phyloP scores from a whole-genome alignment of 768 basidiomycete genomes.

The Phaeotremella fagi region DNA sequence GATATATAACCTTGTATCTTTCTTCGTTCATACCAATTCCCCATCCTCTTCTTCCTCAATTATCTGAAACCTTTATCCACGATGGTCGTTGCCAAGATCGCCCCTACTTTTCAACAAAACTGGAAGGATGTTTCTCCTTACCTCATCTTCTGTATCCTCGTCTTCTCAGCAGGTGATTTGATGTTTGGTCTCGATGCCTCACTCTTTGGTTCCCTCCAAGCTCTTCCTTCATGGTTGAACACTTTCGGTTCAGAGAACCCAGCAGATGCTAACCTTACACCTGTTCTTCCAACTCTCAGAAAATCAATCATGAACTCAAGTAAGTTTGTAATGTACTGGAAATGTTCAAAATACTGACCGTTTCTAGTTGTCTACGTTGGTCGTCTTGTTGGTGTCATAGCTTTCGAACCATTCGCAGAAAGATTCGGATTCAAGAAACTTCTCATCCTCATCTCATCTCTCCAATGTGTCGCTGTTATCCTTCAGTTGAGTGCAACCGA shows the following conservation, averaged over 20 bases:
- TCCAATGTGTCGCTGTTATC: constrained; percentile 6
- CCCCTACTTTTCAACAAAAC: too few species aligned
- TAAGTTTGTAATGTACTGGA: neutral
- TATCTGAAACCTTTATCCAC: too few species aligned
- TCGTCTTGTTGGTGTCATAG: constrained; percentile 1
- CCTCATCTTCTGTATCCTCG: constrained; percentile 14
- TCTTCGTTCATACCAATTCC: too few species aligned
- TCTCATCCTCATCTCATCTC: neutral
- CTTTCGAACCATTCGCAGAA: constrained; percentile 9
- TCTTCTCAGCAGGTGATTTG: constrained; percentile 14
- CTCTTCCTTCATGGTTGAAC: neutral
- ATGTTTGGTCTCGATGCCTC: constrained; percentile 9
- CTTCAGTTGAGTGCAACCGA: neutral
- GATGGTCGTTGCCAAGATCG: too few species aligned
- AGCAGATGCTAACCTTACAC: neutral
- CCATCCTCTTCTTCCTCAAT: neutral
- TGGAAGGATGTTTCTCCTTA: constrained; percentile 14
- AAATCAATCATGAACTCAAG: neutral
- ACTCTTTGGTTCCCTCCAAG: neutral
- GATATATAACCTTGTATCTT: too few species aligned
- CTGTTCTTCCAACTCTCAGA: neutral
- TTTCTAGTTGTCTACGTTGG: constrained; percentile 11
- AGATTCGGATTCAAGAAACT: constrained; percentile 7
- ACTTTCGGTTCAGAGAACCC: neutral
- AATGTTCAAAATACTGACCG: neutral